phyloP scores from a whole-genome alignment of 2,329 filamentous ascomycete species.

The Hypoxylon sp. region DNA sequence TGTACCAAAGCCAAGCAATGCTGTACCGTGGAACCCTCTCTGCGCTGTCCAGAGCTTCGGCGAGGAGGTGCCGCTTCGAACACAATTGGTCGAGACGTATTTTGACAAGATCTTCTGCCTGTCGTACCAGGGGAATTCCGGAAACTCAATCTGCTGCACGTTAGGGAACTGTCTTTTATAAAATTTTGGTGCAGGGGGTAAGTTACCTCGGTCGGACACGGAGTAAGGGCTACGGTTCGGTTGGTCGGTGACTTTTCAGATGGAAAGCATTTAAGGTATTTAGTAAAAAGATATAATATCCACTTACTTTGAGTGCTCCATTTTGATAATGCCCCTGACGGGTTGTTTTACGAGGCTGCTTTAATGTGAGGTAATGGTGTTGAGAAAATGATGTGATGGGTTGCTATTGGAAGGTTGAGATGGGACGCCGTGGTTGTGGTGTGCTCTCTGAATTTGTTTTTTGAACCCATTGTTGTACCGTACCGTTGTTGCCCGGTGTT shows the following conservation, averaged over 20 bases:
- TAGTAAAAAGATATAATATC: not conserved
- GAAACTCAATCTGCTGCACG: slow-evolving; percentile 15
- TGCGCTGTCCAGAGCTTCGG: not conserved
- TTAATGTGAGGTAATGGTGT: not conserved
- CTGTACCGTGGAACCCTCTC: not conserved
- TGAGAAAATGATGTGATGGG: not conserved
- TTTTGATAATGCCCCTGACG: not conserved
- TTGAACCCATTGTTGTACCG: not conserved
- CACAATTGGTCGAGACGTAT: not conserved
- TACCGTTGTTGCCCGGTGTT: not conserved
- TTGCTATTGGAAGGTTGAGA: not conserved
- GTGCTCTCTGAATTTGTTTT: not conserved
- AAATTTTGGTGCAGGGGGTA: not conserved
- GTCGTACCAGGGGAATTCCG: not conserved
- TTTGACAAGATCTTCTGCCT: not conserved
- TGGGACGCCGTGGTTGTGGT: no score
- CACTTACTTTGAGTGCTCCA: not conserved
- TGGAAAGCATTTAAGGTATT: not conserved
- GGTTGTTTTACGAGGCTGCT: not conserved
- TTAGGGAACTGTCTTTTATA: not conserved
- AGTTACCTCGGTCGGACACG: not conserved
- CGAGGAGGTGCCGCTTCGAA: not conserved
- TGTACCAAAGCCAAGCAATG: not conserved
- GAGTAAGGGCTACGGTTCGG: not conserved
- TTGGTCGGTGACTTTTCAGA: not conserved